phyloP scores from a whole-genome alignment of 1,284 basidiomycete genomes.

The Cutaneotrichosporon sp. region DNA sequence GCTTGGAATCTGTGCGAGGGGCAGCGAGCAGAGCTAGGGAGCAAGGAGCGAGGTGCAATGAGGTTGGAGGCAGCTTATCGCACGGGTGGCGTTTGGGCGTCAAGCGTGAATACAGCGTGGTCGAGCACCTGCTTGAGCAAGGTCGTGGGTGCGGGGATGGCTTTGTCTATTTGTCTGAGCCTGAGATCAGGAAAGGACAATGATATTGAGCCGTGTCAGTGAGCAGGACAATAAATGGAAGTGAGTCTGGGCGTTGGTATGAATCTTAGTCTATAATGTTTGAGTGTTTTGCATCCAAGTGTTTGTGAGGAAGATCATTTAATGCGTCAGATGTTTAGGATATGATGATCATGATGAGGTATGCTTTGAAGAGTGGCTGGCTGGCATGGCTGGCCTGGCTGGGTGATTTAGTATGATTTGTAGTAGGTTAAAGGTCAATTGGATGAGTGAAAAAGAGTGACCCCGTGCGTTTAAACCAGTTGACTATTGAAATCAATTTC shows the following conservation, averaged over 20 bases:
- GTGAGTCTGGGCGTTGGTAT: background rate
- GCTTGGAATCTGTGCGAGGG: background rate
- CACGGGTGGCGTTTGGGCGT: background rate
- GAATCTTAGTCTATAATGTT: background rate
- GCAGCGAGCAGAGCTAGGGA: no score
- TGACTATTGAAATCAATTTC: no score
- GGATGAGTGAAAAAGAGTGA: no score
- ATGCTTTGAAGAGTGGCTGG: no score
- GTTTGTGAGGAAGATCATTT: background rate
- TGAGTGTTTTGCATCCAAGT: background rate
- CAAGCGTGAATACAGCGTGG: background rate
- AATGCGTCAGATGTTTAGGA: background rate
- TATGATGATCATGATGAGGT: no score
- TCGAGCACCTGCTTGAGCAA: background rate
- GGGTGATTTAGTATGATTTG: no score
- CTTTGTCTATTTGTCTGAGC: background rate
- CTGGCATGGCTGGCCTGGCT: no score
- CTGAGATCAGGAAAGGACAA: background rate
- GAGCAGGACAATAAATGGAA: background rate
- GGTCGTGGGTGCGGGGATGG: background rate
- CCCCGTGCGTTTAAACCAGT: no score
- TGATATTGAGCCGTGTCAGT: background rate
- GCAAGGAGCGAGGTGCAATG: no score
- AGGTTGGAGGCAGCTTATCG: no score
- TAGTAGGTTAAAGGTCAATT: no score